phyloP scores from a whole-genome alignment of 2,329 filamentous ascomycete genomes.

The Chrysoporthe austroafricana region DNA sequence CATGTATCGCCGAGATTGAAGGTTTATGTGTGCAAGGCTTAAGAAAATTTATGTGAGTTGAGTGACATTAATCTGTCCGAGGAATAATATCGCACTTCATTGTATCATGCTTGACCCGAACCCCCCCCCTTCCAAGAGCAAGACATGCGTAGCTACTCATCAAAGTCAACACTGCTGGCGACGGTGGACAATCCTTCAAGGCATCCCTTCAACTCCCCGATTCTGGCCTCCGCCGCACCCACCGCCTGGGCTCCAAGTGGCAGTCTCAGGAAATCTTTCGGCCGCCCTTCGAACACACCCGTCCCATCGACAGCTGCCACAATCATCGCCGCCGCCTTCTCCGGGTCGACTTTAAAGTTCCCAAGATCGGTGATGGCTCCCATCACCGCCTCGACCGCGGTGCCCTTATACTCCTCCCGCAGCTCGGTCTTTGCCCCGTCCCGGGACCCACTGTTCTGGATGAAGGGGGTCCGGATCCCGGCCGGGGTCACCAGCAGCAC shows the following conservation, averaged over 20 bases:
- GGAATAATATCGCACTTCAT: too few species aligned
- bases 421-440: neutral
- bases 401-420: constrained; percentile 13
- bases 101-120: too few species aligned
- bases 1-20: too few species aligned
- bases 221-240: neutral
- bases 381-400: constrained; percentile 8
- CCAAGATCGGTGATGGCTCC: neutral
- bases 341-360: constrained; percentile 14
- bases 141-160: neutral
- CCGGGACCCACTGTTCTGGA: neutral
- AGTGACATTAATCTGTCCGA: too few species aligned
- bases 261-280: neutral
- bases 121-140: too few species aligned
- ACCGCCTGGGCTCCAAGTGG: constrained; percentile 15
- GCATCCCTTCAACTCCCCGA: constrained; percentile 9
- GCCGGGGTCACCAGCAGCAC: constrained; percentile 18
- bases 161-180: constrained; percentile 12
- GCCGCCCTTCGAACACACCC: constrained; percentile 13
- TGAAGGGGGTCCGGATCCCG: constrained; percentile 20
- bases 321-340: constrained; percentile 7
- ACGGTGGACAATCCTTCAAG: neutral
- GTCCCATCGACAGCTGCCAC: constrained; percentile 25
- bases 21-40: too few species aligned
- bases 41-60: too few species aligned